Evolutionary conservation across 208 protist genomes (phyloP).

Genomic region (Crithidia mellificae): DNA sequence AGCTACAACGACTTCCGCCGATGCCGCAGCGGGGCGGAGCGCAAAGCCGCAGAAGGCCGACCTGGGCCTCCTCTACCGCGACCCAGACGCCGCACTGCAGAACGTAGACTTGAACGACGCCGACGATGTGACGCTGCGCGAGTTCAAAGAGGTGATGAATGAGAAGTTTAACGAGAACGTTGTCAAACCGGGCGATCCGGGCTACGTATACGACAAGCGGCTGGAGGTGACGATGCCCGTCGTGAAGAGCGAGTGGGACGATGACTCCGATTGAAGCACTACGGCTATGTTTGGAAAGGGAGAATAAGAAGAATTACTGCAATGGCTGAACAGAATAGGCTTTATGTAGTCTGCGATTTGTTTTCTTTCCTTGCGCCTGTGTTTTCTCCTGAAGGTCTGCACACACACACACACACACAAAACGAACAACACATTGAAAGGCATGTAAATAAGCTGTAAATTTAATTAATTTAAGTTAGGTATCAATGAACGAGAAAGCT

Average conservation of each 20-base stretch:
- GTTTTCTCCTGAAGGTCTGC: no score
- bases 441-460: no score
- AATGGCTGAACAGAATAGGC: no score
- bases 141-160: slow-evolving; percentile 91
- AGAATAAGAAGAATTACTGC: no score
- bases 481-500: no score
- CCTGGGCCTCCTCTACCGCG: slow-evolving; percentile 85
- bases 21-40: not conserved
- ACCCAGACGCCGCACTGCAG: slow-evolving; percentile 79
- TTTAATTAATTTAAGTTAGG: no score
- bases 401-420: no score
- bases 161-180: slow-evolving; percentile 70
- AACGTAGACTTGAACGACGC: slow-evolving; percentile 91
- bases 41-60: slow-evolving; percentile 75
- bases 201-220: slow-evolving; percentile 88
- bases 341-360: no score
- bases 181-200: slow-evolving; percentile 77
- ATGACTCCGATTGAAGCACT: slow-evolving; percentile 47
- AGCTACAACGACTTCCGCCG: not conserved
- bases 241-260: slow-evolving; percentile 86
- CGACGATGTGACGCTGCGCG: slow-evolving; percentile 82
- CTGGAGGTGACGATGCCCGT: slow-evolving; percentile 66
- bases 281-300: no score
- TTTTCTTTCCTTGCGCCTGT: no score
- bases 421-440: no score